These are phyloP conservation scores for Elsinoe perseae DNA, from an alignment of 2,329 filamentous ascomycete species.

Conservation along the genomic window DNA sequence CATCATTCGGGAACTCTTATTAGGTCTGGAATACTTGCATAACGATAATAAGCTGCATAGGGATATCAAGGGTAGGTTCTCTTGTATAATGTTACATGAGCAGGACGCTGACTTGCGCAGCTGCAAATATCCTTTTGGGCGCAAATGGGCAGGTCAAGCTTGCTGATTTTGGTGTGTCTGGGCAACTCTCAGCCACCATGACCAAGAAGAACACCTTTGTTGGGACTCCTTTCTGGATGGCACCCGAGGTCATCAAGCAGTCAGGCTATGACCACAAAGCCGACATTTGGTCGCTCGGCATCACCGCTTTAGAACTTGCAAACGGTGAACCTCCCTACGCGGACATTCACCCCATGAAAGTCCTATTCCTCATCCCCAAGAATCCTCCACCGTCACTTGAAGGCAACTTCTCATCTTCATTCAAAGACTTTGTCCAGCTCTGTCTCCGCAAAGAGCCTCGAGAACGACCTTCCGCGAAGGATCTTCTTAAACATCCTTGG, in stretches of 20 bases:
- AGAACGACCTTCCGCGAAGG: slow-evolving; percentile 77
- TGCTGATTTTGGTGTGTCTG: slow-evolving; percentile 94
- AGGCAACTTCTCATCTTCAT: slow-evolving; percentile 41
- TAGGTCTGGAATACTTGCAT: slow-evolving; percentile 88
- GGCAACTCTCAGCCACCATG: slow-evolving; percentile 94
- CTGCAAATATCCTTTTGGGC: slow-evolving; percentile 84
- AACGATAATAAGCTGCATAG: slow-evolving; percentile 92
- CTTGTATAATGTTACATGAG: background rate
- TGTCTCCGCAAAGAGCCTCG: slow-evolving; percentile 84
- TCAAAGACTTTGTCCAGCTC: slow-evolving; percentile 48
- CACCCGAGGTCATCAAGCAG: slow-evolving; percentile 96
- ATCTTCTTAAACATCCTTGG: slow-evolving; percentile 83
- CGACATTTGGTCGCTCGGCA: slow-evolving; percentile 94
- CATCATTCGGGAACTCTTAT: slow-evolving; percentile 79
- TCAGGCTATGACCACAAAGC: slow-evolving; percentile 97
- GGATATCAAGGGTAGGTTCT: slow-evolving; percentile 77
- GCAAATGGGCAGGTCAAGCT: slow-evolving; percentile 93
- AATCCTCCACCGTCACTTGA: slow-evolving; percentile 72
- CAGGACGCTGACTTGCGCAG: slow-evolving; percentile 38
- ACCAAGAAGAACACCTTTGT: slow-evolving; percentile 99
- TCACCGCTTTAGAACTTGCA: slow-evolving; percentile 85
- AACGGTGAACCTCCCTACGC: slow-evolving; percentile 90
- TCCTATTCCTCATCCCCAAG: slow-evolving; percentile 91
- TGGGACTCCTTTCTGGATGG: slow-evolving; percentile 99
- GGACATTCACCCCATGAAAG: slow-evolving; percentile 98